A percentile compares a stretch with the other conserved stretches of the same genome.
phyloP scores from a whole-genome alignment of 177 flowering plant genomes.

The Vitis hybrid region DNA sequence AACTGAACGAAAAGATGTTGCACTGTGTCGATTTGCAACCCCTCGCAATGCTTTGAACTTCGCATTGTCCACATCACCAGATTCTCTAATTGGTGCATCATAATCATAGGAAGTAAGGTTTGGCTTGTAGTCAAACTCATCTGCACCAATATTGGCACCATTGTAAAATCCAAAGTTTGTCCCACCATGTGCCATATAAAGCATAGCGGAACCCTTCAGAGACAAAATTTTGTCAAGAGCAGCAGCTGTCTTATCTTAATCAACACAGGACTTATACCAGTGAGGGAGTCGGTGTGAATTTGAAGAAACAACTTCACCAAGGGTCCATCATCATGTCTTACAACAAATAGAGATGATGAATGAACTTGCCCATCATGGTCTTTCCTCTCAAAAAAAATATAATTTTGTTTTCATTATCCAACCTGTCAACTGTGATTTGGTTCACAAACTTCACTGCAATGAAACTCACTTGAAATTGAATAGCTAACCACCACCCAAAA shows the following conservation, averaged over 20 bases:
- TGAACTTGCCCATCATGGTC: too few relatives aligned
- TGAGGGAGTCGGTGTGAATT: too few relatives aligned
- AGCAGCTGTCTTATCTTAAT: too few relatives aligned
- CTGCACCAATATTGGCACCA: conserved; percentile 82
- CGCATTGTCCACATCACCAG: conserved; percentile 77
- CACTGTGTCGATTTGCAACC: conserved; percentile 54
- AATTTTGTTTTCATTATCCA: neutral
- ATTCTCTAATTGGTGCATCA: conserved; percentile 93
- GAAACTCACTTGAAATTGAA: neutral
- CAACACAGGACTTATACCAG: too few relatives aligned
- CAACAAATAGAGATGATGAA: too few relatives aligned
- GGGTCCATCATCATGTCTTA: too few relatives aligned
- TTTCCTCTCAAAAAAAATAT: too few relatives aligned
- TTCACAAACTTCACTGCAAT: neutral
- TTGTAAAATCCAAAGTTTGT: conserved; percentile 93
- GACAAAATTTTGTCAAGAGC: conserved; percentile 60
- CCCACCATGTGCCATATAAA: conserved; percentile 99
- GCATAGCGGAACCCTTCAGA: conserved; percentile 87
- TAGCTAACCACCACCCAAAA: neutral
- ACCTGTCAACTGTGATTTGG: too few relatives aligned
- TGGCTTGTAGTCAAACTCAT: conserved; percentile 73
- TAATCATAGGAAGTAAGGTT: conserved; percentile 98
- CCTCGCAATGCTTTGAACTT: conserved; percentile 72
- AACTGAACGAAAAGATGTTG: conserved; percentile 47
- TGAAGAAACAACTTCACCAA: too few relatives aligned